A percentile compares a stretch with the other conserved stretches of the same genome.
These are phyloP conservation scores for Boletus vermiculosoides DNA, from an alignment of 768 basidiomycete species.

Conservation along the genomic window DNA sequence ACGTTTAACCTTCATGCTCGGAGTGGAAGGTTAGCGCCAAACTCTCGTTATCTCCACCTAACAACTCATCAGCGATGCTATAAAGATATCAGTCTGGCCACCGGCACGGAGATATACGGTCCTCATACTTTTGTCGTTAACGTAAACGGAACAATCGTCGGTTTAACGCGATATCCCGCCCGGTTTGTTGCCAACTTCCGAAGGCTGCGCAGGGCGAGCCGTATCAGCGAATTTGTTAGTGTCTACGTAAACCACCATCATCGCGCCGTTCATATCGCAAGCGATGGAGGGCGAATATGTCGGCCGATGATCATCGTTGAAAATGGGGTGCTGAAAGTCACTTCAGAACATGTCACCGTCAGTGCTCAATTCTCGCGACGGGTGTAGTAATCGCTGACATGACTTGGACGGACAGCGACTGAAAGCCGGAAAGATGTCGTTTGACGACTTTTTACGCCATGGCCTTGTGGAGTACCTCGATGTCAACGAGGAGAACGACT, in stretches of 20 bases:
- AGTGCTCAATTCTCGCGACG: constrained; percentile 3
- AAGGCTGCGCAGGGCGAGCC: constrained; percentile 85
- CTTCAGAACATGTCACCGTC: constrained; percentile 76
- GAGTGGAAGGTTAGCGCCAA: constrained; percentile 77
- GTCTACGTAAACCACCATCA: constrained; percentile 97
- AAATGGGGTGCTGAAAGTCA: constrained; percentile 71
- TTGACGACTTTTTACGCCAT: constrained; percentile 90
- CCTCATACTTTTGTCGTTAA: constrained; percentile 91
- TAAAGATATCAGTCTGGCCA: constrained; percentile 83
- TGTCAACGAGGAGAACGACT: constrained; percentile 99
- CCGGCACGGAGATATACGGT: constrained; percentile 96
- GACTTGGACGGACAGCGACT: constrained; percentile 52
- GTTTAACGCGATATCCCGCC: constrained; percentile 80
- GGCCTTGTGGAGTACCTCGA: constrained; percentile 98
- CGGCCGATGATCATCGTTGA: constrained; percentile 97
- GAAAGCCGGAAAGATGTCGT: constrained; percentile 73
- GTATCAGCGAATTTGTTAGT: constrained; percentile 94
- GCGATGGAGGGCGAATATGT: constrained; percentile 97
- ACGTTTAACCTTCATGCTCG: constrained; percentile 88
- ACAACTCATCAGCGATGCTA: constrained; percentile 13
- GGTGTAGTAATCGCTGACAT: constrained; percentile 3
- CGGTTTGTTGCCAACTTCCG: constrained; percentile 91
- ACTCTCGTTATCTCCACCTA: constrained; percentile 8
- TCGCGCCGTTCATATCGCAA: constrained; percentile 90
- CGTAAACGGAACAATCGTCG: constrained; percentile 95